Conservation (phyloP, 1,139 yeast genomes). For the Spencermartinsiella ligniputridi region DNA sequence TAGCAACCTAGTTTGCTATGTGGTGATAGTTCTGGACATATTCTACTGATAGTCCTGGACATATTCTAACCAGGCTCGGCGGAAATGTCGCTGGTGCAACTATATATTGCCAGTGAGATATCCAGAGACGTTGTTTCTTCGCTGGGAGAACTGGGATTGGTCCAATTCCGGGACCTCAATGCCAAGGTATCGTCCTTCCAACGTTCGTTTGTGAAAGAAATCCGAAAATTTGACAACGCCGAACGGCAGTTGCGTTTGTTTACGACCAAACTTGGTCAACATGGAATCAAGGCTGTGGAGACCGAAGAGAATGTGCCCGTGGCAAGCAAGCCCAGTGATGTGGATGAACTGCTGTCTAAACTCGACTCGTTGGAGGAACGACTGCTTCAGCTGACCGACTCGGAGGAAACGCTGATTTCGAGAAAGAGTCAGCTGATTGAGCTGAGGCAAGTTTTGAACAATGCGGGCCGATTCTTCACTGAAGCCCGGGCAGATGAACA, state of each 20-base stretch:
- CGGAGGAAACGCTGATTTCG: slow-evolving; percentile 49
- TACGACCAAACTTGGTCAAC: slow-evolving; percentile 22
- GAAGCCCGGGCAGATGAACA: slow-evolving; percentile 28
- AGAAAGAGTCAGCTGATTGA: slow-evolving; percentile 58
- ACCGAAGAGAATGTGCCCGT: slow-evolving; percentile 28
- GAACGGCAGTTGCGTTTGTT: slow-evolving; percentile 50
- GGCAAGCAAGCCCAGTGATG: slow-evolving; percentile 55
- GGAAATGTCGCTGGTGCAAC: slow-evolving; percentile 89
- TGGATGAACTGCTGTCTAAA: slow-evolving; percentile 69
- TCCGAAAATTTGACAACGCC: slow-evolving; percentile 61
- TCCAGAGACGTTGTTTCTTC: slow-evolving; percentile 82
- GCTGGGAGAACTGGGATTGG: slow-evolving; percentile 74
- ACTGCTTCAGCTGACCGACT: slow-evolving; percentile 50
- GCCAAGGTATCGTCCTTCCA: slow-evolving; percentile 75
- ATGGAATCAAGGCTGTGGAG: slow-evolving; percentile 27
- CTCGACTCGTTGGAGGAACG: slow-evolving; percentile 61
- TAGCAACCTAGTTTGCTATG: no score
- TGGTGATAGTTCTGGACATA: no score
- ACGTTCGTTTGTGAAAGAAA: slow-evolving; percentile 78
- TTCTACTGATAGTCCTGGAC: no score
- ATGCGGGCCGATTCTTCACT: slow-evolving; percentile 54
- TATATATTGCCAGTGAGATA: slow-evolving; percentile 86
- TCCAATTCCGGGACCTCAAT: slow-evolving; percentile 87
- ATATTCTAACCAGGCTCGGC: no score
- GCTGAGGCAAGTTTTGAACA: slow-evolving; percentile 62